phyloP scores from a whole-genome alignment of 176 grass and related monocot genomes.

The Musa beccarii region DNA sequence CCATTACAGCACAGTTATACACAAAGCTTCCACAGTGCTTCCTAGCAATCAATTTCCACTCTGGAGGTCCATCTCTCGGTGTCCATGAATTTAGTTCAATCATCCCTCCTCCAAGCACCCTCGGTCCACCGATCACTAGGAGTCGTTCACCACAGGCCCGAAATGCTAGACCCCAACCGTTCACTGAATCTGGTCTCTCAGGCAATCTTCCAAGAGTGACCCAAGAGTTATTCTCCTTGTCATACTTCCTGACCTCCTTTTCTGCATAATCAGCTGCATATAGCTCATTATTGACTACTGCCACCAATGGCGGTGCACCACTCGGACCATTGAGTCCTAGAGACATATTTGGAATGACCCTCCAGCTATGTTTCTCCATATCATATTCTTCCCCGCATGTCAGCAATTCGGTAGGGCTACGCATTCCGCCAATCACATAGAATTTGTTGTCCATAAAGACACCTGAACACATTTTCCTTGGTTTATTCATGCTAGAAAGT shows the following conservation, averaged over 20 bases:
- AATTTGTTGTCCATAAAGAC: conserved; percentile 82
- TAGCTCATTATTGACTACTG: conserved; percentile 81
- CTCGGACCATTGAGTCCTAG: conserved; percentile 65
- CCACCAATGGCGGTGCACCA: conserved; percentile 78
- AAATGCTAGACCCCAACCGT: conserved; percentile 98
- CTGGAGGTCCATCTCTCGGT: conserved; percentile 49
- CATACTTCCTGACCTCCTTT: conserved; percentile 10
- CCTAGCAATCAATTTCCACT: conserved; percentile 89
- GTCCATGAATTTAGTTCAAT: conserved; percentile 95
- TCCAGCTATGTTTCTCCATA: conserved; percentile 62
- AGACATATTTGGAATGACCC: conserved; percentile 84
- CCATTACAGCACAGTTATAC: conserved; percentile 98
- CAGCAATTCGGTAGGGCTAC: conserved; percentile 62
- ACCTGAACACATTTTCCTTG: conserved; percentile 85
- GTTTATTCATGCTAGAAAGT: conserved; percentile 77
- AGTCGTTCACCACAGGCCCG: conserved; percentile 81
- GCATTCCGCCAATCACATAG: conserved; percentile 76
- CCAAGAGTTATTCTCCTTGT: conserved; percentile 72
- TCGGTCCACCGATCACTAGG: conserved; percentile 84
- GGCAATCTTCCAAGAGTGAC: conserved; percentile 75
- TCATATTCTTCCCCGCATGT: conserved; percentile 85
- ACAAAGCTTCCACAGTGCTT: conserved; percentile 83
- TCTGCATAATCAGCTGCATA: conserved; percentile 63
- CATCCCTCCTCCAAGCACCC: conserved; percentile 73
- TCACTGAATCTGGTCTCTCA: conserved; percentile 84